Evolutionary conservation across 2,329 filamentous ascomycete genomes (phyloP).

Genomic region (Macrophomina phaseolina): DNA sequence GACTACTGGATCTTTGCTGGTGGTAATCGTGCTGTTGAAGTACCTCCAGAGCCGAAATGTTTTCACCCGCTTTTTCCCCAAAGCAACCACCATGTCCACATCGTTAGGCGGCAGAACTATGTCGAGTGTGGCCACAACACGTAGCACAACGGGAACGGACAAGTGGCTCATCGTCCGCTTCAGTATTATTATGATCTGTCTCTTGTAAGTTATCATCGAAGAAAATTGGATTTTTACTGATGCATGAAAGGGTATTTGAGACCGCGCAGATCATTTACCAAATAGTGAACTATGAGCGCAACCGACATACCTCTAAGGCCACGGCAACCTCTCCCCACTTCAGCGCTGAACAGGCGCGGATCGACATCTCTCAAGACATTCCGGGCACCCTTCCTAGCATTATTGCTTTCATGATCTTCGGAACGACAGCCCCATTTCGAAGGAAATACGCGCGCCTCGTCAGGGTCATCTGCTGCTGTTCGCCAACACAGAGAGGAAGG

Average conservation of each 20-base stretch:
- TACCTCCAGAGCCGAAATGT: conserved; percentile 22
- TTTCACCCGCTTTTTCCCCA: conserved; percentile 15
- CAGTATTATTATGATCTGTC: conserved; percentile 25
- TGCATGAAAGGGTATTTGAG: conserved; percentile 18
- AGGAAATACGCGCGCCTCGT: neutral
- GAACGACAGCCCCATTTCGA: conserved; percentile 19
- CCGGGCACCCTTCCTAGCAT: conserved; percentile 15
- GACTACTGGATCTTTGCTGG: conserved; percentile 15
- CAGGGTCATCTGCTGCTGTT: neutral
- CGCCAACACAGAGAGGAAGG: neutral
- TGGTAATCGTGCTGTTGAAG: conserved; percentile 20
- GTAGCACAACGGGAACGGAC: conserved; percentile 3
- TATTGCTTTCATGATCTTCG: conserved; percentile 22
- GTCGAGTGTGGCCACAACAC: conserved; percentile 8
- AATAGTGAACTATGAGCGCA: conserved; percentile 22
- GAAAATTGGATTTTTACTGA: neutral
- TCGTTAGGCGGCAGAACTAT: conserved; percentile 3
- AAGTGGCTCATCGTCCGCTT: conserved; percentile 26
- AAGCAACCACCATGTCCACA: neutral
- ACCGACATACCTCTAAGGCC: neutral
- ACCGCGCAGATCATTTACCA: conserved; percentile 21
- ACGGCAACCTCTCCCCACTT: conserved; percentile 7
- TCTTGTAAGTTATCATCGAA: conserved; percentile 2
- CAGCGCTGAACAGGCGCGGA: conserved; percentile 12
- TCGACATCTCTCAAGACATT: conserved; percentile 16